Evolutionary conservation across 805 yeast genomes (phyloP).

Genomic region (Yamadazyma sp.): DNA sequence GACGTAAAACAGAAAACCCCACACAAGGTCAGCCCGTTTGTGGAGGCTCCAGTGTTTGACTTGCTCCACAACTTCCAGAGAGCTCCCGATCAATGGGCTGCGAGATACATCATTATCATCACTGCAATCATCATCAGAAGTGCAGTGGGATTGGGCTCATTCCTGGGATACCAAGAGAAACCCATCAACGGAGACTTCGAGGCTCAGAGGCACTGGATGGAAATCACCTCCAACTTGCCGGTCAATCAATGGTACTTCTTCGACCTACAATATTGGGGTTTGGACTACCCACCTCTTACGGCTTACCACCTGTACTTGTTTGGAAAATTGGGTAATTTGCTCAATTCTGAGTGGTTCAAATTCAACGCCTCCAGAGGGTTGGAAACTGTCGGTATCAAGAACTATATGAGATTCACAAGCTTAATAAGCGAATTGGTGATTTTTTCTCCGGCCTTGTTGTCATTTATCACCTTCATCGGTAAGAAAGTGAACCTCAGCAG

Average conservation of each 20-base stretch:
- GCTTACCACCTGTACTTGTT: conserved; percentile 86
- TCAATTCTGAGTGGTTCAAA: conserved; percentile 74
- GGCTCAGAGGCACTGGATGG: conserved; percentile 98
- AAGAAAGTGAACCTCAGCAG: conserved; percentile 54
- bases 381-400: conserved; percentile 66
- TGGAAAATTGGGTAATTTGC: conserved; percentile 68
- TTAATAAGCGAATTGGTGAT: conserved; percentile 69
- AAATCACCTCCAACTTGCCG: conserved; percentile 77
- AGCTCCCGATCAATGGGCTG: conserved; percentile 89
- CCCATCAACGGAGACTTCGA: conserved; percentile 96
- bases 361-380: conserved; percentile 72
- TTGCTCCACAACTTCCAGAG: conserved; percentile 75
- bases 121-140: conserved; percentile 75
- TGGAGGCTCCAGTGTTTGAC: conserved; percentile 67
- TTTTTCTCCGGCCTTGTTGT: conserved; percentile 78
- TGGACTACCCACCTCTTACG: conserved; percentile 96
- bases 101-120: conserved; percentile 70
- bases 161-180: conserved; percentile 66
- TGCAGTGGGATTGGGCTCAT: conserved; percentile 87
- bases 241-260: conserved; percentile 81
- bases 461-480: conserved; percentile 71
- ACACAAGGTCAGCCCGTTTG: conserved; percentile 15
- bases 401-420: conserved; percentile 82
- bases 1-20: neutral
- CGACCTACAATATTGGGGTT: conserved; percentile 92